Conservation (phyloP, 192 early-diverging fungal species). For the Paraglomus occultum region DNA sequence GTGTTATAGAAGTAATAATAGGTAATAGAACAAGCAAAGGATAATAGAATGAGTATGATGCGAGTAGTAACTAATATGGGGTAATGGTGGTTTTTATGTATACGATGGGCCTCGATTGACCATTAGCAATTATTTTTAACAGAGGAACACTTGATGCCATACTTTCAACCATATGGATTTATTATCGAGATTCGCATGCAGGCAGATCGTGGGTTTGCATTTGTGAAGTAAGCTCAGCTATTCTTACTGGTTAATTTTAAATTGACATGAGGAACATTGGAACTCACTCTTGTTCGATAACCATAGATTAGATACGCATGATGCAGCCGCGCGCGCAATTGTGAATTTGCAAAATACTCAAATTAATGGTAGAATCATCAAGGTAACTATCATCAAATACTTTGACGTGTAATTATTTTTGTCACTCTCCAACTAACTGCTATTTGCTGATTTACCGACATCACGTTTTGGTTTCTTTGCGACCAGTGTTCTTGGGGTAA, state of each 20-base stretch:
- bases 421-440: background rate
- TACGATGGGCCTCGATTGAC: background rate
- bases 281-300: background rate
- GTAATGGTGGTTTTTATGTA: background rate
- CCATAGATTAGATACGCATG: conserved; percentile 77
- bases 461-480: background rate
- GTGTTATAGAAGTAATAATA: background rate
- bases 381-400: conserved; percentile 47
- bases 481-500: conserved; percentile 82
- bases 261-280: background rate
- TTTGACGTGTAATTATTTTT: background rate
- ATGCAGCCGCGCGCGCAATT: conserved; percentile 87
- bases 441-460: background rate
- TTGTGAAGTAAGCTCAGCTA: conserved; percentile 66
- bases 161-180: conserved; percentile 77
- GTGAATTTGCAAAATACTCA: conserved; percentile 69
- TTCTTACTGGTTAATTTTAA: background rate
- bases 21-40: no score
- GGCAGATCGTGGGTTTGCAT: conserved; percentile 89
- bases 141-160: conserved; percentile 67
- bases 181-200: conserved; percentile 81
- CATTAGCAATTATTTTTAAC: conserved; percentile 4
- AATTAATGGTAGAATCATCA: conserved; percentile 73
- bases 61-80: no score
- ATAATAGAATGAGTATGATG: no score